Conservation (phyloP, 2,329 filamentous ascomycete species). For the Paraconiothyrium brasiliense region DNA sequence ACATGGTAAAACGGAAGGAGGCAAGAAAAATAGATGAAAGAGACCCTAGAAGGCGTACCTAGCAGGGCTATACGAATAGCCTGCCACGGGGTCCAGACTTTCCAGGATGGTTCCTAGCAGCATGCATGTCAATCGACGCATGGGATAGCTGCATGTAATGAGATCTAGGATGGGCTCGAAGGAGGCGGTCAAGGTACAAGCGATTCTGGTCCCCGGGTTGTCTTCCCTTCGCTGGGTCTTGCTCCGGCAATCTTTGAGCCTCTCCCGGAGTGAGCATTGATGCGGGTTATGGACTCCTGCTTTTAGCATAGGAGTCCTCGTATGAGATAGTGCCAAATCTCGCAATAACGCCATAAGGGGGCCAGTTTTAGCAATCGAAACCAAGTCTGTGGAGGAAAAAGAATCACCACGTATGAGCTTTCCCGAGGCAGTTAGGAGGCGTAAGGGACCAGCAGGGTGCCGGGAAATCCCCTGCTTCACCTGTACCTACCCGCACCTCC, state of each 20-base stretch:
- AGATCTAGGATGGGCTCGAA: background rate
- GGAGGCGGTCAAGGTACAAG: background rate
- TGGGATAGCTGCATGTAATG: constrained; percentile 14
- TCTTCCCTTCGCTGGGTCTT: background rate
- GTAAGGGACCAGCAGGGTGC: background rate
- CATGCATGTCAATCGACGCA: background rate
- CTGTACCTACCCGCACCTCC: constrained; percentile 1
- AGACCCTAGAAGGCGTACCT: background rate
- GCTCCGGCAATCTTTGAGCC: background rate
- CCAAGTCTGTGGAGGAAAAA: background rate
- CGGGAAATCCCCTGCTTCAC: background rate
- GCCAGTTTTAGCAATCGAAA: background rate
- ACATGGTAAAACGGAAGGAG: constrained; percentile 17
- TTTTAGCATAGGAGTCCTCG: background rate
- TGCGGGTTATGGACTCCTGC: background rate
- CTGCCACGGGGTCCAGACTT: constrained; percentile 6
- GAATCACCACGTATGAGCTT: background rate
- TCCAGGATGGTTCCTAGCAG: constrained; percentile 19
- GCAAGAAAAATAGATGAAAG: constrained; percentile 14
- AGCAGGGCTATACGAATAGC: background rate
- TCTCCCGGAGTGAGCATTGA: background rate
- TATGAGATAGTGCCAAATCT: background rate
- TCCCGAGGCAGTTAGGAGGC: background rate
- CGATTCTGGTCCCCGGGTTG: constrained; percentile 14
- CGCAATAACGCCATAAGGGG: background rate